A percentile compares a stretch with the other conserved stretches of the same genome.
Conservation (phyloP, 345 rosid species). For the Kandelia obovata region DNA sequence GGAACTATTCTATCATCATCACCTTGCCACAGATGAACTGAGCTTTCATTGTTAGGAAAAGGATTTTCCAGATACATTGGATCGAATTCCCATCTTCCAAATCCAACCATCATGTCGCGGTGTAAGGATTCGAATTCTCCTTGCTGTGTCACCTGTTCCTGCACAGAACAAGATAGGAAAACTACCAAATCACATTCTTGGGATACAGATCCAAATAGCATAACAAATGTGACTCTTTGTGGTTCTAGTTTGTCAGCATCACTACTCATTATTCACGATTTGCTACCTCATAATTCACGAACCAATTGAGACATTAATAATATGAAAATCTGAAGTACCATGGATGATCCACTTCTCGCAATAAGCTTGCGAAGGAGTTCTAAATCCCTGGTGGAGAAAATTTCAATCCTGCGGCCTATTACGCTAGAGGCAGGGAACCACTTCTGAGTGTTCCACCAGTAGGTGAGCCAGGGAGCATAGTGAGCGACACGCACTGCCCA, state of each 20-base stretch:
- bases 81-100: constrained; percentile 75
- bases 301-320: not conserved
- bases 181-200: too few relatives aligned
- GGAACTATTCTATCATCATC: constrained; percentile 49
- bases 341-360: not conserved
- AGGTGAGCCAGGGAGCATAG: constrained; percentile 35
- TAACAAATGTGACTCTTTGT: too few relatives aligned
- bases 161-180: not conserved
- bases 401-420: constrained; percentile 16
- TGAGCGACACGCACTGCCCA: constrained; percentile 44
- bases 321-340: not conserved
- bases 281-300: not conserved
- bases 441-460: constrained; percentile 67
- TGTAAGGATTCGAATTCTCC: constrained; percentile 59
- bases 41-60: constrained; percentile 47
- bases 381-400: not conserved
- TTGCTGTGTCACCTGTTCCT: constrained; percentile 45
- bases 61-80: constrained; percentile 62
- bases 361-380: not conserved
- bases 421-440: constrained; percentile 42
- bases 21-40: constrained; percentile 77
- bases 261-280: not conserved
- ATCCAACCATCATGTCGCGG: constrained; percentile 57
- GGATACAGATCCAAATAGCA: too few relatives aligned
- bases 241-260: too few relatives aligned